Conservation (phyloP, 257 asterid genomes). For the Eucommia ulmoides region DNA sequence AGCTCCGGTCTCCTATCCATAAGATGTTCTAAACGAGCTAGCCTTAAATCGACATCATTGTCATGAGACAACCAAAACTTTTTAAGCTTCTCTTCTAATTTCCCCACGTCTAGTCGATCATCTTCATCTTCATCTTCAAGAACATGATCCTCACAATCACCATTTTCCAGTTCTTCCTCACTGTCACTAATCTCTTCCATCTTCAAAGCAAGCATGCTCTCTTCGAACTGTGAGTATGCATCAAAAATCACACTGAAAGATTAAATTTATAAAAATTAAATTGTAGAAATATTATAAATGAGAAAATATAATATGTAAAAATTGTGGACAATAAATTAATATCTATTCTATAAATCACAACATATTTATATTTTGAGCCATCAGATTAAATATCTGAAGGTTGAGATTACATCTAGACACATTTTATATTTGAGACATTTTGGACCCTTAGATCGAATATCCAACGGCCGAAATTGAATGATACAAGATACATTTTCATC, state of each 20-base stretch:
- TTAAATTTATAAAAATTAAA: too few relatives aligned
- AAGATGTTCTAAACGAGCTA: constrained; percentile 78
- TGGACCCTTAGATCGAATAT: too few relatives aligned
- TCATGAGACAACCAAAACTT: constrained; percentile 71
- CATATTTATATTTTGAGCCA: too few relatives aligned
- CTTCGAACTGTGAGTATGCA: constrained; percentile 86
- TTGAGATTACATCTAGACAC: too few relatives aligned
- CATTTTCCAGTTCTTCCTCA: constrained; percentile 41
- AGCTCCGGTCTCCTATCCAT: constrained; percentile 99
- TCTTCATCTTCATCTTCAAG: constrained; percentile 37
- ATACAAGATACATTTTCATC: too few relatives aligned
- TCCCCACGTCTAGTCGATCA: constrained; percentile 49
- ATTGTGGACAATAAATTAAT: too few relatives aligned
- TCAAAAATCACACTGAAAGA: constrained; percentile 83
- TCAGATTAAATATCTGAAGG: too few relatives aligned
- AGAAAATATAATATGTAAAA: too few relatives aligned
- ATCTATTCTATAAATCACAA: too few relatives aligned
- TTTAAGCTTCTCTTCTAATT: constrained; percentile 53
- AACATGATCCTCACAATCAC: constrained; percentile 19
- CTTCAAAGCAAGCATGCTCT: constrained; percentile 69
- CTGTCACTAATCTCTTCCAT: constrained; percentile 64
- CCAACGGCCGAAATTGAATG: too few relatives aligned
- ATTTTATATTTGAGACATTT: too few relatives aligned
- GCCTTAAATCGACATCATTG: constrained; percentile 79
- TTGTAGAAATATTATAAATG: too few relatives aligned